A percentile compares a stretch with the other conserved stretches of the same genome.
These are phyloP conservation scores for Penstemon eatonii DNA, from an alignment of 257 asterid genomes.

Conservation along the genomic window DNA sequence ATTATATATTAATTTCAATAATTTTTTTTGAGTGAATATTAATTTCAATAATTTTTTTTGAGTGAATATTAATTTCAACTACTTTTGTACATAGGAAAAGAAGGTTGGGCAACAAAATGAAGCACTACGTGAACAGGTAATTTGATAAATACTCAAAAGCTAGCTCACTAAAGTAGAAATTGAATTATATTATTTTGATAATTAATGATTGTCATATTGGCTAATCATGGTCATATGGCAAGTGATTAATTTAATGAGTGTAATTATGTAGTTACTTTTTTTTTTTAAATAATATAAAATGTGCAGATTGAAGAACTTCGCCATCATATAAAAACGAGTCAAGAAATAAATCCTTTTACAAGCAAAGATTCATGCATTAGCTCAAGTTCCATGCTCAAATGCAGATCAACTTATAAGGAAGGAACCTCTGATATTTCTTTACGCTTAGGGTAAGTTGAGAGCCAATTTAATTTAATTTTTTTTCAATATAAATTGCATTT, in stretches of 20 bases:
- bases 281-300: neutral
- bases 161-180: neutral
- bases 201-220: conserved; percentile 9
- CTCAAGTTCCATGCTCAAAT: conserved; percentile 33
- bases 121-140: conserved; percentile 58
- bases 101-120: conserved; percentile 57
- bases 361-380: conserved; percentile 44
- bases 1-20: no score
- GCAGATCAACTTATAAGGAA: conserved; percentile 38
- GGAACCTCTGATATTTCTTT: conserved; percentile 53
- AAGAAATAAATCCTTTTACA: conserved; percentile 27
- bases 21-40: no score
- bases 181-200: neutral
- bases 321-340: conserved; percentile 32
- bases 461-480: neutral
- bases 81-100: conserved; percentile 41
- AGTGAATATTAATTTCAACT: no score
- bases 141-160: neutral
- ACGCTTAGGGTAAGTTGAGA: conserved; percentile 50
- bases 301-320: conserved; percentile 62
- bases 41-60: no score
- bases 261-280: neutral
- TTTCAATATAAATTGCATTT: neutral
- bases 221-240: conserved; percentile 21
- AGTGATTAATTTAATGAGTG: neutral